Percentiles rank a stretch among this genome's conserved stretches.
Evolutionary conservation across 2,329 filamentous ascomycete genomes (phyloP).

Genomic region (Leptodontidium sp.): DNA sequence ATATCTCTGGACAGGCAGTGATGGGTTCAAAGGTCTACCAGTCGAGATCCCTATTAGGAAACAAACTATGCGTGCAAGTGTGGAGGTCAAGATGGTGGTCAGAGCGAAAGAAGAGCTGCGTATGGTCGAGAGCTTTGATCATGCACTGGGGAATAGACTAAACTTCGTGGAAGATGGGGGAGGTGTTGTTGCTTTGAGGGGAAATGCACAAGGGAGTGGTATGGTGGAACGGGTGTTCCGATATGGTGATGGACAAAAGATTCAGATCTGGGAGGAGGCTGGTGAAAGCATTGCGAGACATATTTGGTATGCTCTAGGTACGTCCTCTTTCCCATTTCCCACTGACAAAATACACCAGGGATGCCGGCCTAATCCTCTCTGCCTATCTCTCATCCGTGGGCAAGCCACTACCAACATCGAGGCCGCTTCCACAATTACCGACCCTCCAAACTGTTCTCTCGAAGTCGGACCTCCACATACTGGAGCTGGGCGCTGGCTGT

Average conservation of each 20-base stretch:
- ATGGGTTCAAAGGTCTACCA: constrained; percentile 39
- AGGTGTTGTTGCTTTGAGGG: constrained; percentile 38
- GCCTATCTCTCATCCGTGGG: constrained; percentile 44
- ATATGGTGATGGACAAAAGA: constrained; percentile 6
- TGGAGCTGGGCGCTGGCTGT: constrained; percentile 75
- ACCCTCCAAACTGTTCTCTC: constrained; percentile 29
- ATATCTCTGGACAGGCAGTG: constrained; percentile 40
- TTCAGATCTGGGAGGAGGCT: constrained; percentile 71
- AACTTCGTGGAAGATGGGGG: constrained; percentile 19
- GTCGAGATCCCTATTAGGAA: constrained; percentile 33
- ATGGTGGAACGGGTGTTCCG: constrained; percentile 41
- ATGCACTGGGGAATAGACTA: constrained; percentile 16
- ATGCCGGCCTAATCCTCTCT: constrained; percentile 50
- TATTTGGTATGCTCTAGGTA: constrained; percentile 62
- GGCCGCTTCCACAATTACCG: constrained; percentile 31
- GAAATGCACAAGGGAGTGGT: constrained; percentile 22
- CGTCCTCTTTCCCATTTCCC: constrained; percentile 23
- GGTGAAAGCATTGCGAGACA: constrained; percentile 77
- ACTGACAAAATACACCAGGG: constrained; percentile 43
- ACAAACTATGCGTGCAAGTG: neutral
- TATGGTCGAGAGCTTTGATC: constrained; percentile 28
- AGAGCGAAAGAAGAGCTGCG: constrained; percentile 26
- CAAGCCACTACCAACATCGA: neutral
- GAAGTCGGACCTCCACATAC: constrained; percentile 52
- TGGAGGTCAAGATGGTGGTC: constrained; percentile 35